Base-by-base conservation (phyloP, 139 green algal genomes). In the Chara braunii region DNA sequence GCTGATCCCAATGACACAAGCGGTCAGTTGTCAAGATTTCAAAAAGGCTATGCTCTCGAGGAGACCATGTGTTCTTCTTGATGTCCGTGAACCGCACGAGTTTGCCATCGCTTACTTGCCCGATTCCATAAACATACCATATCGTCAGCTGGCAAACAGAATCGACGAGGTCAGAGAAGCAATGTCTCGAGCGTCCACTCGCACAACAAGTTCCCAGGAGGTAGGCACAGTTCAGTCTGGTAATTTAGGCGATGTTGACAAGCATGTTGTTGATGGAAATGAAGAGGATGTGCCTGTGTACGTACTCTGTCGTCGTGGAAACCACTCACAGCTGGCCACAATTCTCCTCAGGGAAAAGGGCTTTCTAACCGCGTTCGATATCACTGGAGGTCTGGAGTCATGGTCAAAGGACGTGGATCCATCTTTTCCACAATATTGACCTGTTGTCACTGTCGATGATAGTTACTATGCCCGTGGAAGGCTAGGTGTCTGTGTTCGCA, bases 241-340 rank as follows among this genome's bases (percentile, higher is more conserved):
- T n/a, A n/a, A n/a, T n/a, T n/a, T n/a, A n/a, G n/a, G 40, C 18
- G 40, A 48, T 18, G 40, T 18, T 18, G 40, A 48, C 18, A 18
- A 48, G 40, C 40, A 48, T 48, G 40, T 18, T 48, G 40, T 48
- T 18, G 18, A 48, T 18, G 18, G 50, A 11, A 58, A 26, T 30
- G 28, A 58, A 58, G 50, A 26, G 11, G 50, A 26, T 12, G 50
- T 14, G 24, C 29, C 42, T 1, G 42, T 96, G 31, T 76, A 85
- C 37, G 90, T 97, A 33, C 64, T 97, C 51, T 97, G 90, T 74
- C 72, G 90, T 8, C 73, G 89, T 1, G 90, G 90, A 23, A 97
- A 97, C 71, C 86, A 96, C 80, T 97, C 91, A 3, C 91, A 96
- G 70, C 43, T 84, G 26, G 87, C 84, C 5, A 85, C 91, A 45